Evolutionary conservation across 129 eudicot genomes (phyloP).

Genomic region (Pseudognaphalium luteoalbum): DNA sequence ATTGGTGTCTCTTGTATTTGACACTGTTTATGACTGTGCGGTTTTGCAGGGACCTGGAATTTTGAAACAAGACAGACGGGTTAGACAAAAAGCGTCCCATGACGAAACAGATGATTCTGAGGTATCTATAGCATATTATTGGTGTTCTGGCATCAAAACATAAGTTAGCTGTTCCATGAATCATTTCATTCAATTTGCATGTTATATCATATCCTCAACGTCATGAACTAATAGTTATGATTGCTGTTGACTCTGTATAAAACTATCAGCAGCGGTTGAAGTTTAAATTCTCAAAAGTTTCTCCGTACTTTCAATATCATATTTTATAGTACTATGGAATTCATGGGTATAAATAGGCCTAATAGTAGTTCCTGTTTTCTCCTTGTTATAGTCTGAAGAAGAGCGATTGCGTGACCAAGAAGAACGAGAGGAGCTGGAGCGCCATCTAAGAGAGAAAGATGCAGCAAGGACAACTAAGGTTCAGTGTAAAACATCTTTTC

Average conservation of each 20-base stretch:
- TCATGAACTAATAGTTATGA: not conserved
- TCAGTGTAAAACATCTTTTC: constrained; percentile 16
- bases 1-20: constrained; percentile 29
- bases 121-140: constrained; percentile 40
- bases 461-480: constrained; percentile 94
- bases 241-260: not conserved
- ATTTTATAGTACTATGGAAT: not conserved
- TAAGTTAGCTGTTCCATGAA: not conserved
- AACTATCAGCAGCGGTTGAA: not conserved
- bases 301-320: not conserved
- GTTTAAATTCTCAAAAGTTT: not conserved
- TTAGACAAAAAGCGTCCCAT: constrained; percentile 47
- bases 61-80: constrained; percentile 52
- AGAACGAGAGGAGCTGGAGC: constrained; percentile 87
- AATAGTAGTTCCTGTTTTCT: not conserved
- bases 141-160: not conserved
- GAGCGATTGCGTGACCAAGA: constrained; percentile 89
- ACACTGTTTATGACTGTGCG: constrained; percentile 40
- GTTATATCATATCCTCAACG: not conserved
- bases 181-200: not conserved
- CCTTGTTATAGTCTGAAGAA: constrained; percentile 77
- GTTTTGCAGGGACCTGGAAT: constrained; percentile 50
- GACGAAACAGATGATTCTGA: constrained; percentile 70
- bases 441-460: constrained; percentile 73
- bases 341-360: not conserved